Percentiles rank a stretch among this genome's conserved stretches.
phyloP scores from a whole-genome alignment of 352 stramenopile genomes.

The Globisporangium megalacanthum region DNA sequence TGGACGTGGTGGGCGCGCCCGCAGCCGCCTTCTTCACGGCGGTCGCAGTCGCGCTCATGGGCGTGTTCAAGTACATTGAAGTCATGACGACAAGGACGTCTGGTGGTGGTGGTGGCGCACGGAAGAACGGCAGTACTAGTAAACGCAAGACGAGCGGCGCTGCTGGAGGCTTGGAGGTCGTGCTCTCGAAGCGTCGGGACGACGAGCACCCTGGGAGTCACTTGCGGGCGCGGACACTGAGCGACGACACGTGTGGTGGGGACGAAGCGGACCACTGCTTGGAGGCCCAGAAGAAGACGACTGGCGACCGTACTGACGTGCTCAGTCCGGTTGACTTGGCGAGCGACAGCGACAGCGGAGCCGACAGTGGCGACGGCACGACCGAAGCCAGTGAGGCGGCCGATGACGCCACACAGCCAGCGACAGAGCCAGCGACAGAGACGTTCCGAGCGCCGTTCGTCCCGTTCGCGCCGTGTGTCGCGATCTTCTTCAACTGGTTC shows the following conservation, averaged over 20 bases:
- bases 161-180: neutral
- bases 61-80: slow-evolving; percentile 44
- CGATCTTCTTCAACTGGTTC: slow-evolving; percentile 89
- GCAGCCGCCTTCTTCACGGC: slow-evolving; percentile 49
- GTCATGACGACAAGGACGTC: neutral
- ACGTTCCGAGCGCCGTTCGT: slow-evolving; percentile 68
- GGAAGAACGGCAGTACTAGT: neutral
- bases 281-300: slow-evolving; percentile 9
- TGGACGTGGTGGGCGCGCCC: slow-evolving; percentile 35
- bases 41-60: slow-evolving; percentile 46
- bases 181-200: slow-evolving; percentile 7
- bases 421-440: slow-evolving; percentile 1
- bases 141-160: neutral
- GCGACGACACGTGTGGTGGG: slow-evolving; percentile 12
- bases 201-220: slow-evolving; percentile 3
- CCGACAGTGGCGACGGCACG: neutral
- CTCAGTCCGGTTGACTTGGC: slow-evolving; percentile 1
- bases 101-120: neutral
- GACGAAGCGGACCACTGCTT: slow-evolving; percentile 13
- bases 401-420: neutral
- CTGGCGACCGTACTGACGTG: neutral
- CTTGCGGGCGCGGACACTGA: slow-evolving; percentile 5
- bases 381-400: neutral
- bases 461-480: slow-evolving; percentile 69
- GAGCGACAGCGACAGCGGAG: slow-evolving; percentile 1